Base-by-base conservation (phyloP, 192 early-diverging fungal species). In the Lobosporangium transversale region DNA sequence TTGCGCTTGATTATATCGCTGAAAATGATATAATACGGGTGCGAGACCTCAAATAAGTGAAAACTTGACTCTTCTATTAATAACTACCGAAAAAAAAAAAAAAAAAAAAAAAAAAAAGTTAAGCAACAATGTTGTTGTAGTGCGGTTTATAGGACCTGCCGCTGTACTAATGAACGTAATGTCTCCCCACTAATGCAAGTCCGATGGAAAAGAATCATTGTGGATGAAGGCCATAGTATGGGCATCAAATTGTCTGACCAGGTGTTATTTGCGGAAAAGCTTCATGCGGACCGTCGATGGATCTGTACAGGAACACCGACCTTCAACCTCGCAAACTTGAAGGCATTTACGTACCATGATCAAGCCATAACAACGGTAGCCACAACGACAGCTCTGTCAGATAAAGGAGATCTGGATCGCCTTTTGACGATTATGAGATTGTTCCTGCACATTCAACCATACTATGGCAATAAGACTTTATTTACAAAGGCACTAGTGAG, bases 171-270 rank as follows among this genome's bases (percentile, higher is more conserved):
- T 43, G 20, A 56, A 7, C 29, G 78, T 2, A 74, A 79, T 42
- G 68, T 84, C 17, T 92, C 92, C 2, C 92, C 94, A 23, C 71
- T 95, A 5, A 82, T 89, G 40, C 82, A 86, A 21, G 80, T 95
- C 2, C 87, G 87, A 20, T 95, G 92, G 91, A 87, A 92, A 54
- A 80, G 94, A 21, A 58, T 95, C 23, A 89, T 95, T 56, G 89
- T 94, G 12, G 94, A 95, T 57, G 94, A 95, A 57, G 94, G 94
- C 8, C 92, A 94, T 50, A 81, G 83, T 33, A 84, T 95, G 86
- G 84, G 86, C 4, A 54, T 80, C 17, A 82, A 83, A 27, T 52
- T 62, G 20, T 73, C 75, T 58, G 79, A 62, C 62, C 87, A 69
- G 32, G 78, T 82, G 7, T 64, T 83, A 9, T 61, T 91, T 23